Base-by-base conservation (phyloP, 1,284 basidiomycete genomes). In the Ustilago vetiveriae region DNA sequence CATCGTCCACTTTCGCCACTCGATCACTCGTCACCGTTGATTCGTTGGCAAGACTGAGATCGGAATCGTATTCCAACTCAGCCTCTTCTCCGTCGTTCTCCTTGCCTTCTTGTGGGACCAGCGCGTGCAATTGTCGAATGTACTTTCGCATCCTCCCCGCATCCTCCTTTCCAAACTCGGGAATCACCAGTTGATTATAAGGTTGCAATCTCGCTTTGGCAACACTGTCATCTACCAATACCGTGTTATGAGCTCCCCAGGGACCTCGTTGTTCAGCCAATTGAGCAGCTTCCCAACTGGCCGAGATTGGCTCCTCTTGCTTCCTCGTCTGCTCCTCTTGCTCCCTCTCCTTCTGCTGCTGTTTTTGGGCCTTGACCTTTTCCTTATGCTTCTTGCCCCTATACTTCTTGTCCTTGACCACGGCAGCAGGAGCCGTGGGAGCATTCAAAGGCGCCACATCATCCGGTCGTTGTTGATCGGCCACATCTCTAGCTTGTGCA, bases 171-270 rank as follows among this genome's bases (percentile, higher is more conserved):
- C 41, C 75, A 42, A 75, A 81, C 27, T 79, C 78, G 3, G 73
- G 73, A 6, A 81, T 68, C 22, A 72, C 26, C 22, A 81, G 32
- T 26, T 80, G 76, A 41, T 80, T 81, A 40, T 45, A 90, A 0
- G 91, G 92, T 75, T 94, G 92, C 26, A 90, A 83, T 17, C 84
- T 85, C 0, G 90, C 91, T 79, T 94, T 94, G 38, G 85, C 84
- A 7, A 87, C 86, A 3, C 90, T 91, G 78, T 94, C 92, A 76
- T 94, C 92, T 14, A 94, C 84, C 16, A 94, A 85, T 17, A 94
- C 82, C 0, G 92, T 92, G 2, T 90, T 89, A 0, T 88, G 86
- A 0, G 88, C 89, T 72, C 90, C 89, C 65, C 67, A 80, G 10
- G 72, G 74, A 4, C 62, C 46, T 33, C 39, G 19, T 11, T 46